Evolutionary conservation across 2,329 filamentous ascomycete genomes (phyloP), one percentile per base, ranked within the genome.

Genomic region (Sporothrix protearum): DNA sequence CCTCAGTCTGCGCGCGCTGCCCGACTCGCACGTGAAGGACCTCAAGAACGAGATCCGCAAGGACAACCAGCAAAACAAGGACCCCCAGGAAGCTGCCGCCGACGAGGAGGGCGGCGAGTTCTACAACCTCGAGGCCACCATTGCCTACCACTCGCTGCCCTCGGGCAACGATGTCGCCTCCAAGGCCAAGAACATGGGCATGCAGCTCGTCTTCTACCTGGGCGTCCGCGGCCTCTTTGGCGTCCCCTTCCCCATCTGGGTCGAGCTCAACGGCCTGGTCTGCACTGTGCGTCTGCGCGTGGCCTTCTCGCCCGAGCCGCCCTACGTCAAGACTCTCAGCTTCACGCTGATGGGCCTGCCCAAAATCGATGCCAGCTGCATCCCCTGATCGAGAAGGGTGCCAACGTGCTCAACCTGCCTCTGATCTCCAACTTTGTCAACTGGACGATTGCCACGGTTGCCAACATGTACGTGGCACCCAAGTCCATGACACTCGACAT

Each of bases 391-490:
- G 89, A 96, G 78, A 91, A 89, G 75, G 95, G 94, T 1, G 90
- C 96, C 73, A 98, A 98, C 76, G 89, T 98, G 61, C 83, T 98
- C 33, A 97, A 98, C 76, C 83, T 98, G 10, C 95, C 95, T 0
- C 80, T 98, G 49, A 97, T 98, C 76, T 96, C 93, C 16, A 96
- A 96, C 77, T 98, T 99, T 78, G 95, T 97, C 80, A 97, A 97
- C 81, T 97, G 94, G 82, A 93, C 95, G 5, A 97, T 98, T 76
- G 90, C 89, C 49, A 89, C 96, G 0, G 93, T 94, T 0, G 91
- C 92, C 2, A 92, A 90, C 78, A 91, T 97, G 87, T 97, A 97
- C 74, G 94, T 97, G 33, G 95, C 95, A 1, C 95, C 95, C 9
- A 97, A 97, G 81, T 96, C 91, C 12, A 91, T 98, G 91, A 94